A percentile compares a stretch with the other conserved stretches of the same genome.
Evolutionary conservation across 164 flowering plant species (phyloP).

Genomic region (Warburgia ugandensis): DNA sequence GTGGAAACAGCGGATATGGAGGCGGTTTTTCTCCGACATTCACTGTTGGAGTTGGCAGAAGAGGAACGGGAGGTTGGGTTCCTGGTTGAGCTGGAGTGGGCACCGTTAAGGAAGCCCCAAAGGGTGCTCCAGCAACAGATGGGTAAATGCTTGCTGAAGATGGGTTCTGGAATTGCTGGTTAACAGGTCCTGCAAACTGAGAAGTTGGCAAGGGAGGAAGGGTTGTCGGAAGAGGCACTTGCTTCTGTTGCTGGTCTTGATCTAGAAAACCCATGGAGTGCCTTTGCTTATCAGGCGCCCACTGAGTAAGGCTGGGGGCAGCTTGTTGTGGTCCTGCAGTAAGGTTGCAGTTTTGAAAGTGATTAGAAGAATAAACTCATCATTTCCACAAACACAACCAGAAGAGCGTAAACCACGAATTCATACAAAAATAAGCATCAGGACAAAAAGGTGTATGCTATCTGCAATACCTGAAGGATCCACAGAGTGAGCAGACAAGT

Average conservation of each 20-base stretch:
- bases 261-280: constrained; percentile 23
- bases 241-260: constrained; percentile 51
- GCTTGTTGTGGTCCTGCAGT: neutral
- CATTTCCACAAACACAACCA: too few species aligned
- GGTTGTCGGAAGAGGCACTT: constrained; percentile 16
- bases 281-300: constrained; percentile 61
- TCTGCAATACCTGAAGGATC: constrained; percentile 41
- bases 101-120: constrained; percentile 44
- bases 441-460: constrained; percentile 13
- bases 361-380: too few species aligned
- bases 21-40: constrained; percentile 57
- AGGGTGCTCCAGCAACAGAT: constrained; percentile 16
- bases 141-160: constrained; percentile 27
- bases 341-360: too few species aligned
- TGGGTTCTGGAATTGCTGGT: constrained; percentile 46
- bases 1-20: constrained; percentile 93
- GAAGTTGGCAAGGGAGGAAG: constrained; percentile 24
- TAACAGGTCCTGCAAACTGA: constrained; percentile 14
- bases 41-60: constrained; percentile 24
- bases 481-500: constrained; percentile 27
- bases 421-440: too few species aligned
- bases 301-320: constrained; percentile 27
- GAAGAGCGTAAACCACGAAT: too few species aligned
- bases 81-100: constrained; percentile 39
- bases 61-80: constrained; percentile 31